phyloP scores from a whole-genome alignment of 2,329 filamentous ascomycete genomes.

The Epichloe brachyelytri region DNA sequence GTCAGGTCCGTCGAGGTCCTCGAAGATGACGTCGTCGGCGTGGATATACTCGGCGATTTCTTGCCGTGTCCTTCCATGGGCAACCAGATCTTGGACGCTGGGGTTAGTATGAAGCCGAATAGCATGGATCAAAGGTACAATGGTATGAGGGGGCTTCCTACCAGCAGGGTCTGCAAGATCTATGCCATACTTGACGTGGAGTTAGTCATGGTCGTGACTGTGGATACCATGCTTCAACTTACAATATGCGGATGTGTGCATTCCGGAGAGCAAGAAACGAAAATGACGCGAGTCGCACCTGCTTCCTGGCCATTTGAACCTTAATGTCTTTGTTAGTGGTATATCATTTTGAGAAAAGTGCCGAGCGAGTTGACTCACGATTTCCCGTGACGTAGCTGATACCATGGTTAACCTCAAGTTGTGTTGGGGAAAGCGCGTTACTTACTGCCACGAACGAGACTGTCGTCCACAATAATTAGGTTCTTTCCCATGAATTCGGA shows the following conservation, averaged over 20 bases:
- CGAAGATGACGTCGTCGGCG: constrained; percentile 18
- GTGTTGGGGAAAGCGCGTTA: neutral
- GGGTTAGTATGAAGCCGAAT: neutral
- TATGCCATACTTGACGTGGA: constrained; percentile 26
- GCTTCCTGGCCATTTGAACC: constrained; percentile 67
- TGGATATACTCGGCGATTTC: constrained; percentile 20
- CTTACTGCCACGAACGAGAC: constrained; percentile 55
- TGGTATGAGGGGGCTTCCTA: neutral
- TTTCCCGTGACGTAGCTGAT: constrained; percentile 11
- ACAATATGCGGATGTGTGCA: constrained; percentile 84
- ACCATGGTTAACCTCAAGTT: constrained; percentile 17
- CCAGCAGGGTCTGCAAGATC: constrained; percentile 28
- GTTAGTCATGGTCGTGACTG: neutral
- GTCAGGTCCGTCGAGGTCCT: constrained; percentile 45
- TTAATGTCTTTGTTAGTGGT: constrained; percentile 6
- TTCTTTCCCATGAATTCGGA: constrained; percentile 72
- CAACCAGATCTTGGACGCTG: constrained; percentile 24
- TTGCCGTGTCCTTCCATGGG: constrained; percentile 24
- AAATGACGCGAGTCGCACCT: constrained; percentile 69
- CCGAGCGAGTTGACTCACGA: constrained; percentile 7
- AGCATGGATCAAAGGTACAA: neutral
- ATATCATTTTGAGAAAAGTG: neutral
- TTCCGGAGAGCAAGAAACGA: constrained; percentile 69
- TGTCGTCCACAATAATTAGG: constrained; percentile 79
- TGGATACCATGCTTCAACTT: constrained; percentile 19